Conservation (phyloP, 306 rosid species). For the Vigna trinervia region DNA sequence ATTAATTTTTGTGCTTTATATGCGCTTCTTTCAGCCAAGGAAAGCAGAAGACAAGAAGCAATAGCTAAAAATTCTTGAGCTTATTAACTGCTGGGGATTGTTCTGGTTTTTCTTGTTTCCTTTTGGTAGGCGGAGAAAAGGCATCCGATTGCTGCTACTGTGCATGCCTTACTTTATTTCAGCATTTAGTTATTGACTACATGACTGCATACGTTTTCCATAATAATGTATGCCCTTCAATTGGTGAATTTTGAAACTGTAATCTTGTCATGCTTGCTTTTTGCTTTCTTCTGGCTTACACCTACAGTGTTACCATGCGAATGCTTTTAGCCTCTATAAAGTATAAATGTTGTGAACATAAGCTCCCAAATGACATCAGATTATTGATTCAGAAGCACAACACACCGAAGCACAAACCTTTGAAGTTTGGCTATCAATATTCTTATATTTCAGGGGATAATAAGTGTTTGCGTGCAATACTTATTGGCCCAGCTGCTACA, state of each 20-base stretch:
- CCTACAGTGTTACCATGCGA: conserved; percentile 5
- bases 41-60: conserved; percentile 92
- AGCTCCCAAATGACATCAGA: conserved; percentile 15
- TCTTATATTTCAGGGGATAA: background rate
- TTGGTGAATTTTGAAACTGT: conserved; percentile 36
- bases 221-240: conserved; percentile 36
- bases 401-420: background rate
- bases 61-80: conserved; percentile 40
- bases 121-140: conserved; percentile 33
- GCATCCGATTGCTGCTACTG: conserved; percentile 13
- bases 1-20: conserved; percentile 6
- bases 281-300: conserved; percentile 21
- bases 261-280: background rate
- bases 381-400: conserved; percentile 25
- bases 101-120: conserved; percentile 32
- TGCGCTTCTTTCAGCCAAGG: conserved; percentile 74
- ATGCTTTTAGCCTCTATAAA: background rate
- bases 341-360: background rate
- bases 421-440: background rate
- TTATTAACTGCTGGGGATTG: conserved; percentile 13
- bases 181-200: conserved; percentile 23
- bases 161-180: conserved; percentile 35
- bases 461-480: background rate
- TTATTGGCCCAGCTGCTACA: background rate
- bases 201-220: conserved; percentile 23